Evolutionary conservation across 75 land plant species (phyloP).

Genomic region (Cunninghamia lanceolata): DNA sequence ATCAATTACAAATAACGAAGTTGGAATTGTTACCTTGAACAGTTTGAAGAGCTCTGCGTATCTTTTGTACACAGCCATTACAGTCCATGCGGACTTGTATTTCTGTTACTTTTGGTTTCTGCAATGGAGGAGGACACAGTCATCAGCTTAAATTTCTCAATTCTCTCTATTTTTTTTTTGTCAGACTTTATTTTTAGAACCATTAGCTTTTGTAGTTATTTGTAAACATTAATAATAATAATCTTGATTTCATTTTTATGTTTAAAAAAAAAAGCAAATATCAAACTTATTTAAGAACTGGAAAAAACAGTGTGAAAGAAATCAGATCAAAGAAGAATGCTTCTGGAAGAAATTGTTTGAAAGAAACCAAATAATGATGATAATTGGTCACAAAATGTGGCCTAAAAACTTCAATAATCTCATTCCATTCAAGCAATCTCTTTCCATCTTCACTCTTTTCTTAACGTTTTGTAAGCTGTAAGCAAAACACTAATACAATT

Average conservation of each 20-base stretch:
- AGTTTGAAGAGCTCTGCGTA: constrained; percentile 51
- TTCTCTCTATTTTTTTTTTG: neutral
- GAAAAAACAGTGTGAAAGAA: neutral
- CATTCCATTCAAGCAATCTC: neutral
- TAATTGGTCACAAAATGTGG: too few species aligned
- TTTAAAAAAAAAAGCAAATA: too few species aligned
- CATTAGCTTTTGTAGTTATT: too few species aligned
- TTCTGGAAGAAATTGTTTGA: neutral
- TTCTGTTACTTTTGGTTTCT: constrained; percentile 58
- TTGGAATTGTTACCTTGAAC: constrained; percentile 34
- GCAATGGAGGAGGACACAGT: constrained; percentile 11
- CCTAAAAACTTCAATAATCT: neutral
- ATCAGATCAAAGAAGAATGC: neutral
- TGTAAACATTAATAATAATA: too few species aligned
- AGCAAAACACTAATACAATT: too few species aligned
- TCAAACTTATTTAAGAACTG: neutral
- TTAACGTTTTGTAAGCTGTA: too few species aligned
- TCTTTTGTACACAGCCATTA: constrained; percentile 73
- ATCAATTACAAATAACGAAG: neutral
- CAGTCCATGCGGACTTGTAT: constrained; percentile 75
- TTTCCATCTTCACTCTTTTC: neutral
- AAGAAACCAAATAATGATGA: neutral
- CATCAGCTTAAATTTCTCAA: neutral
- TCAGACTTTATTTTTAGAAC: too few species aligned
- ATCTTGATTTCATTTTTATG: too few species aligned